phyloP scores from a whole-genome alignment of 148 eudicot genomes.

The Vaccinium darrowii region DNA sequence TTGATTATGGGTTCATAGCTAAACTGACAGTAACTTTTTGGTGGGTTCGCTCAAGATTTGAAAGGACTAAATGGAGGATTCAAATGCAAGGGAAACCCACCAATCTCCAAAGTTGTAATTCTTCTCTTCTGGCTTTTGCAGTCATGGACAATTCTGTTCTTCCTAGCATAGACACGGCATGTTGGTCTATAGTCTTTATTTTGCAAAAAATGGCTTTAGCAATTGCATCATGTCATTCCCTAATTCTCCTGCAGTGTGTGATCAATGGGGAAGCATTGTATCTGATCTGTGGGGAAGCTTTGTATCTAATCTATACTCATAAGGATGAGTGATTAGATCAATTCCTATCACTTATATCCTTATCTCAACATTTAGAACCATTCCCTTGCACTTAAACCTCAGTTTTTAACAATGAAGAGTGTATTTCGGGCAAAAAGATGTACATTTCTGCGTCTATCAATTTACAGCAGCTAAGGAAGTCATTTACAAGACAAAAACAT shows the following conservation, averaged over 20 bases:
- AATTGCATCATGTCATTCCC: neutral
- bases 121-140: slow-evolving; percentile 16
- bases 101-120: neutral
- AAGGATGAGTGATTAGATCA: too few relatives aligned
- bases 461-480: too few relatives aligned
- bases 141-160: neutral
- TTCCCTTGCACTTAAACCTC: too few relatives aligned
- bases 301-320: too few relatives aligned
- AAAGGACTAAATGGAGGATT: slow-evolving; percentile 56
- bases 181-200: neutral
- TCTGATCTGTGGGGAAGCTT: too few relatives aligned
- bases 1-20: neutral
- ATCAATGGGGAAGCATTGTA: too few relatives aligned
- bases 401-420: too few relatives aligned
- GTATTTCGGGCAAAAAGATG: too few relatives aligned
- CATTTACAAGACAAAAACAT: too few relatives aligned
- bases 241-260: neutral
- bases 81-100: slow-evolving; percentile 20
- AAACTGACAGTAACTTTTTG: neutral
- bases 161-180: neutral
- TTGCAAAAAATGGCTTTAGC: neutral
- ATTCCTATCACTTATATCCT: too few relatives aligned
- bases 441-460: too few relatives aligned
- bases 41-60: slow-evolving; percentile 44
- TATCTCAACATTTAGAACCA: too few relatives aligned